Evolutionary conservation across 805 yeast species (phyloP).

Genomic region (Saccharomyces kudriavzevii): DNA sequence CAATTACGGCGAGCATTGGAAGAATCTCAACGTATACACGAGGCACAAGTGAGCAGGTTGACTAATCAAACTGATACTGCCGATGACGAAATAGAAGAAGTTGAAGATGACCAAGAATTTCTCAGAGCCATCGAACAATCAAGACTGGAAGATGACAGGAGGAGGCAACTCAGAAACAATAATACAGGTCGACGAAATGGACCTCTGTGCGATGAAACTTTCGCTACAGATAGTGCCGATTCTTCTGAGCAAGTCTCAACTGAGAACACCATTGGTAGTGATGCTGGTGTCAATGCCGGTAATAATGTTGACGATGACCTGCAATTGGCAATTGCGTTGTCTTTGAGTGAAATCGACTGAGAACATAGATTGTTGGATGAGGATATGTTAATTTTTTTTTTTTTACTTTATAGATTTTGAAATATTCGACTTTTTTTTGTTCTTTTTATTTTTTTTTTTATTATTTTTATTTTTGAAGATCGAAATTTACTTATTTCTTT

Average conservation of each 20-base stretch:
- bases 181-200: neutral
- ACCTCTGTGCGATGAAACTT: neutral
- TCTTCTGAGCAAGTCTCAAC: neutral
- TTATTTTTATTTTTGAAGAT: neutral
- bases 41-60: neutral
- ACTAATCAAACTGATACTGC: constrained; percentile 1
- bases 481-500: neutral
- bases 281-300: neutral
- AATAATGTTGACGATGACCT: constrained; percentile 20
- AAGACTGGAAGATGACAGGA: constrained; percentile 4
- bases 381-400: neutral
- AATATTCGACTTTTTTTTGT: too few relatives aligned
- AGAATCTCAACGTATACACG: constrained; percentile 8
- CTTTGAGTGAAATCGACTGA: constrained; percentile 24
- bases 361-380: neutral
- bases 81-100: constrained; percentile 1
- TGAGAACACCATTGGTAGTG: neutral
- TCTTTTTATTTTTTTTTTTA: neutral
- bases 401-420: neutral
- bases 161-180: neutral
- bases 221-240: neutral
- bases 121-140: constrained; percentile 17
- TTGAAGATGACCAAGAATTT: constrained; percentile 18
- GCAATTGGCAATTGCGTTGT: constrained; percentile 29
- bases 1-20: constrained; percentile 8